Percentiles rank a stretch among this genome's conserved stretches.
Conservation (phyloP, 352 stramenopile genomes). For the Pythium monospermum region DNA sequence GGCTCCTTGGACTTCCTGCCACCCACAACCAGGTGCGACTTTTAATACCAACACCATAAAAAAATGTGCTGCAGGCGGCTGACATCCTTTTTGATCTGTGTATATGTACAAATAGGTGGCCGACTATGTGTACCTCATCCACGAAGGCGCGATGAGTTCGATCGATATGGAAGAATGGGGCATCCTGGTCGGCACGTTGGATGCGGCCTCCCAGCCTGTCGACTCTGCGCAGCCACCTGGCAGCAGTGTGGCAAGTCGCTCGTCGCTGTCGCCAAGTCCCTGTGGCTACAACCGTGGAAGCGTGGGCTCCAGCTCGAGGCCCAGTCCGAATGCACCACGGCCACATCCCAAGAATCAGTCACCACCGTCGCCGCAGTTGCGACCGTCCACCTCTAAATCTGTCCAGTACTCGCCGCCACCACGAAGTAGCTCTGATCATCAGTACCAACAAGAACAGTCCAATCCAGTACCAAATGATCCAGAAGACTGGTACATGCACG, state of each 20-base stretch:
- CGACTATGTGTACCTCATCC: constrained; percentile 72
- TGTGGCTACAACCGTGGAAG: no score
- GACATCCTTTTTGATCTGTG: no score
- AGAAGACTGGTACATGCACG: constrained; percentile 33
- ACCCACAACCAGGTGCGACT: constrained; percentile 57
- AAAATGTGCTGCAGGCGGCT: no score
- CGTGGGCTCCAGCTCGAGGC: not conserved
- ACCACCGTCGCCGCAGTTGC: not conserved
- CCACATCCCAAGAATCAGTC: constrained; percentile 1
- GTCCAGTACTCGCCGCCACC: no score
- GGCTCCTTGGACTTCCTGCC: constrained; percentile 42
- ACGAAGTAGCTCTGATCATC: no score
- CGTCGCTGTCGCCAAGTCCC: not conserved
- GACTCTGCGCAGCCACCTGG: not conserved
- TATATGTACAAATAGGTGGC: no score
- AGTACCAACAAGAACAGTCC: no score
- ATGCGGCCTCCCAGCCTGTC: constrained; percentile 46
- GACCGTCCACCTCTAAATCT: not conserved
- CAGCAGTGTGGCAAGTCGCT: constrained; percentile 1
- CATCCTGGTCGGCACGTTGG: constrained; percentile 58
- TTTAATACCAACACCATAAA: no score
- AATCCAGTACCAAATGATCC: constrained; percentile 8
- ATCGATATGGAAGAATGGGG: constrained; percentile 65
- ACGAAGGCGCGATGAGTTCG: constrained; percentile 45
- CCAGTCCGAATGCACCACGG: constrained; percentile 1